Evolutionary conservation across 2,329 filamentous ascomycete genomes (phyloP).

Genomic region (Atkinsonella hypoxylon): DNA sequence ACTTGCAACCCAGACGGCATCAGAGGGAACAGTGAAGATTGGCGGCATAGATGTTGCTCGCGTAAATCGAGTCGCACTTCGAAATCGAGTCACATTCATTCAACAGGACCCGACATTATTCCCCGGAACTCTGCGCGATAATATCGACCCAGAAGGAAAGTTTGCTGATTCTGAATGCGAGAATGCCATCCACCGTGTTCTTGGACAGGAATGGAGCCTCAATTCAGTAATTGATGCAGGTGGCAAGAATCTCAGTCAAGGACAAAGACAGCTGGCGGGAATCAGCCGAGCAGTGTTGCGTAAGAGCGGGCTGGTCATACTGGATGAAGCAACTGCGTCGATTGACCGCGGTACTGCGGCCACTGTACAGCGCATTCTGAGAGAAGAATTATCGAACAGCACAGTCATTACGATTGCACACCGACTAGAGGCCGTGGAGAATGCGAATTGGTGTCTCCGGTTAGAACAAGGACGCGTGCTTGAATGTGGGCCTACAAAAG

Average conservation of each 20-base stretch:
- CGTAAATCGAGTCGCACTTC: constrained; percentile 42
- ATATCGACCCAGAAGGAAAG: constrained; percentile 57
- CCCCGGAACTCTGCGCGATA: constrained; percentile 45
- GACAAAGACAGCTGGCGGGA: constrained; percentile 50
- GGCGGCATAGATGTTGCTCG: constrained; percentile 39
- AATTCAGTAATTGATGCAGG: constrained; percentile 43
- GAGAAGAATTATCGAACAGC: constrained; percentile 40
- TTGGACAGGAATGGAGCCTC: constrained; percentile 38
- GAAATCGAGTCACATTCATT: constrained; percentile 48
- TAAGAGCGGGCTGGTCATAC: constrained; percentile 45
- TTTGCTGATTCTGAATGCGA: constrained; percentile 39
- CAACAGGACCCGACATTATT: constrained; percentile 53
- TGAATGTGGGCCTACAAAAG: constrained; percentile 30
- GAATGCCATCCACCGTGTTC: constrained; percentile 44
- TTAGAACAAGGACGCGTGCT: constrained; percentile 40
- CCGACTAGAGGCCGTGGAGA: constrained; percentile 48
- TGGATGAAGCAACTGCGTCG: constrained; percentile 54
- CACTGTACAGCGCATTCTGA: constrained; percentile 43
- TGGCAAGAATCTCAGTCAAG: constrained; percentile 50
- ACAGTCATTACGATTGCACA: constrained; percentile 59
- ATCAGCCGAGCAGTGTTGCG: constrained; percentile 49
- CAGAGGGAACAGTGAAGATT: constrained; percentile 38
- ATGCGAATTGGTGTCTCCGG: constrained; percentile 42
- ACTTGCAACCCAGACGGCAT: constrained; percentile 41
- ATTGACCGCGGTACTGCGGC: constrained; percentile 48